phyloP scores from a whole-genome alignment of 331 rosid species.

The Saraca asoca region DNA sequence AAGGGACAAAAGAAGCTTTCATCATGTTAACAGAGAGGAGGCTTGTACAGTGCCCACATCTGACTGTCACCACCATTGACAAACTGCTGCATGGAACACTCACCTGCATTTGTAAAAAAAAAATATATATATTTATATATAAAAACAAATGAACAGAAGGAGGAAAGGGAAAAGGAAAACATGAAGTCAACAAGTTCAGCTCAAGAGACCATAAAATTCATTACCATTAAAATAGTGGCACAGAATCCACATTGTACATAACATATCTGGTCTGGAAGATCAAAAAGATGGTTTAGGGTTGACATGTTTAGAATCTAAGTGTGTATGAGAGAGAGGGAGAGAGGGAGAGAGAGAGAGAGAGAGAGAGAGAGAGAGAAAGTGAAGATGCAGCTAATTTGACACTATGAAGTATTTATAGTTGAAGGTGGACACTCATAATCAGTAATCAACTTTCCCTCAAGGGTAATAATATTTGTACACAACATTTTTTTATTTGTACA shows the following conservation, averaged over 20 bases:
- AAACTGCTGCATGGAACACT: constrained; percentile 94
- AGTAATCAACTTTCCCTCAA: constrained; percentile 40
- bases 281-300: constrained; percentile 58
- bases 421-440: constrained; percentile 43
- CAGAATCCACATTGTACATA: constrained; percentile 93
- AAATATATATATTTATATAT: background rate
- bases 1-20: constrained; percentile 83
- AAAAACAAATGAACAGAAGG: too few species aligned
- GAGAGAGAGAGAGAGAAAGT: constrained; percentile 21
- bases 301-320: constrained; percentile 45
- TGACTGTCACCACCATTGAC: constrained; percentile 83
- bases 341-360: constrained; percentile 32
- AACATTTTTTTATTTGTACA: too few species aligned
- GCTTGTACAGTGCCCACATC: constrained; percentile 90
- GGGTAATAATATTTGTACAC: too few species aligned
- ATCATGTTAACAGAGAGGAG: constrained; percentile 87
- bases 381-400: constrained; percentile 31
- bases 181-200: constrained; percentile 19
- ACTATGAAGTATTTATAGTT: constrained; percentile 55
- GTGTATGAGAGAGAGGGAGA: constrained; percentile 11
- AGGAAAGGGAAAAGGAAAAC: background rate
- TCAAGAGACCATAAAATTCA: background rate
- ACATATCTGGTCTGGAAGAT: constrained; percentile 79
- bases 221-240: constrained; percentile 76
- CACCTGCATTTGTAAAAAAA: constrained; percentile 56